Evolutionary conservation across 495 filamentous ascomycete genomes (phyloP).

Genomic region (Beverwykella pulmonaria): DNA sequence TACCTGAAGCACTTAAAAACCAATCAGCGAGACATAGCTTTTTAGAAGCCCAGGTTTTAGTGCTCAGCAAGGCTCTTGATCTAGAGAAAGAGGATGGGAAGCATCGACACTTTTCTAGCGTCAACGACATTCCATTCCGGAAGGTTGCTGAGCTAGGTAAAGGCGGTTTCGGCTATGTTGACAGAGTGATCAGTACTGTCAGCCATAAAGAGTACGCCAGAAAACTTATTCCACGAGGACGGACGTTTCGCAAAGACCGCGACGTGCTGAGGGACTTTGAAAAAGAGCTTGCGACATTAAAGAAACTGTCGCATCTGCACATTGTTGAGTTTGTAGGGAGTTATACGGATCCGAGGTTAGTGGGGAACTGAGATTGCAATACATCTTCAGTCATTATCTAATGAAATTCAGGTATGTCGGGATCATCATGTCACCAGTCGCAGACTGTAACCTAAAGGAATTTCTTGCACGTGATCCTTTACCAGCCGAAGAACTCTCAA

Average conservation of each 20-base stretch:
- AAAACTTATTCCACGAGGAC: slow-evolving; percentile 21
- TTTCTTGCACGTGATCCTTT: background rate
- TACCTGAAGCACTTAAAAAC: background rate
- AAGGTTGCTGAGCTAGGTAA: slow-evolving; percentile 1
- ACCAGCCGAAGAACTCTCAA: background rate
- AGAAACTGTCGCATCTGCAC: slow-evolving; percentile 25
- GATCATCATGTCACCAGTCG: slow-evolving; percentile 46
- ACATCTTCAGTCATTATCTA: too few species aligned
- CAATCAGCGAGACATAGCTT: background rate
- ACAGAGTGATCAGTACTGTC: slow-evolving; percentile 21
- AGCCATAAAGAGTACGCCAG: slow-evolving; percentile 33
- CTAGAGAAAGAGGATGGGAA: slow-evolving; percentile 24
- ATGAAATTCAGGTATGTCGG: slow-evolving; percentile 40
- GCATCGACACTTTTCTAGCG: slow-evolving; percentile 22
- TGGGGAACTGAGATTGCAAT: too few species aligned
- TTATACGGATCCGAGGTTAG: slow-evolving; percentile 40
- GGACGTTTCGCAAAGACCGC: slow-evolving; percentile 14
- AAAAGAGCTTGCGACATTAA: slow-evolving; percentile 25
- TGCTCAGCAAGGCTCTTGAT: slow-evolving; percentile 31
- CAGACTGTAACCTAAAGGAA: slow-evolving; percentile 33
- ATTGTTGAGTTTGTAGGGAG: slow-evolving; percentile 36
- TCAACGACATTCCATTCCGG: slow-evolving; percentile 14
- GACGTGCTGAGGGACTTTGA: slow-evolving; percentile 15
- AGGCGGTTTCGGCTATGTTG: slow-evolving; percentile 20
- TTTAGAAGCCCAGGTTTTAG: slow-evolving; percentile 14